Base-by-base conservation (phyloP, 1,284 basidiomycete species). In the Tilletia indica region DNA sequence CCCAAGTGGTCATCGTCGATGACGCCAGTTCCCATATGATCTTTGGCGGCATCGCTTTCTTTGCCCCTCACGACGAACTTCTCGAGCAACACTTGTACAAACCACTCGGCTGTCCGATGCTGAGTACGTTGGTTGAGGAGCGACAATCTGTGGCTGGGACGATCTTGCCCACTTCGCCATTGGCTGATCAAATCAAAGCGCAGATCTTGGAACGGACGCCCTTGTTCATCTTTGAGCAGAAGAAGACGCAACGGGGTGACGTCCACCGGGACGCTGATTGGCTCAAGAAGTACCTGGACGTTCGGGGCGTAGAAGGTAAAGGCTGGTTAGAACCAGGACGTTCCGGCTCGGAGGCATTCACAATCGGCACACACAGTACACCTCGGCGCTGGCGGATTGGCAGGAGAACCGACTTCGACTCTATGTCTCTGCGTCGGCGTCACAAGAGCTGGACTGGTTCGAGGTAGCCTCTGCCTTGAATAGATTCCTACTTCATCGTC, bases 161-260 rank as follows among this genome's bases (percentile, higher is more conserved):
- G 1, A 80, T 85, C 0, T 73, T 80, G 16, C 63, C 76, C 11
- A 79, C 85, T 16, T 80, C 79, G 49, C 74, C 75, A 31, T 72
- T 76, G 14, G 74, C 81, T 8, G 68, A 69, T 49, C 78, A 78
- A 61, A 77, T 83, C 68, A 77, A 78, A 51, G 76, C 73, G 16
- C 76, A 81, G n/a, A 89, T 96, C 1, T 85, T 96, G n/a, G 92
- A 98, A 85, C 88, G 96, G 36, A 87, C 97, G 14, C 93, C 94
- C 0, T 87, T 99, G 45, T 98, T 98, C 86, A 87, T 98, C 8
- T 92, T 97, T 70, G 94, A 97, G 79, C 91, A 93, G 72, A 90
- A 89, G 0, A 90, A 93, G 80, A 73, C 78, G 49, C 74, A 77
- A 1, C 87, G 89, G 2, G 87, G 88, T 45, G 90, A 91, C 0